Conservation (phyloP, 768 basidiomycete species). For the Suillus brevipes region DNA sequence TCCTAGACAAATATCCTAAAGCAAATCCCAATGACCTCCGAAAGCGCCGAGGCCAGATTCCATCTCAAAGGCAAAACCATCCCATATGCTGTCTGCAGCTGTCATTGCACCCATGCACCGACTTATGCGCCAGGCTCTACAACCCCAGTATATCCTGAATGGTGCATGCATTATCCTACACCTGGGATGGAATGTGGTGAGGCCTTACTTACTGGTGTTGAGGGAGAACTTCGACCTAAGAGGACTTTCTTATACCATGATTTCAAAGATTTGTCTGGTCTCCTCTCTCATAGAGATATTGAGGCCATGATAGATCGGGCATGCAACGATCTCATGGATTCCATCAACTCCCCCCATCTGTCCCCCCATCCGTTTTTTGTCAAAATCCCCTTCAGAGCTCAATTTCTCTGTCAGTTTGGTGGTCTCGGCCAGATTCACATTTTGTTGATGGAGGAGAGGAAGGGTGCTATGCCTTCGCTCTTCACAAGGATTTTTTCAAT, state of each 20-base stretch:
- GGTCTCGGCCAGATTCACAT: too few species aligned
- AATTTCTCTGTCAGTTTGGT: too few species aligned
- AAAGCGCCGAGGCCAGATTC: background rate
- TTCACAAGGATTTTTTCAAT: too few species aligned
- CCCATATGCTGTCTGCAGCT: too few species aligned
- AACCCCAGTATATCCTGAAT: too few species aligned
- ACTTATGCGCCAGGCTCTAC: too few species aligned
- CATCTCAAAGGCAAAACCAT: background rate
- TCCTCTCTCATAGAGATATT: background rate
- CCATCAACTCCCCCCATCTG: background rate
- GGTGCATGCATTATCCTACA: background rate
- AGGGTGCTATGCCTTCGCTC: too few species aligned
- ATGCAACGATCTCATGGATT: background rate
- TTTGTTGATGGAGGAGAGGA: too few species aligned
- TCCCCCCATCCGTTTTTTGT: background rate
- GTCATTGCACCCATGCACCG: too few species aligned
- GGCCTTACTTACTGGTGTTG: background rate
- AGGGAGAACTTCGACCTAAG: background rate
- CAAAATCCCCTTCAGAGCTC: background rate
- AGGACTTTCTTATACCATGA: constrained; percentile 6
- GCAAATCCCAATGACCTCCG: constrained; percentile 1
- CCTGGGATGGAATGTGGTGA: background rate
- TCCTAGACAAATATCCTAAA: constrained; percentile 3
- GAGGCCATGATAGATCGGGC: background rate
- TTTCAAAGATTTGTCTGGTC: constrained; percentile 1